phyloP scores from a whole-genome alignment of 768 basidiomycete genomes.

The Tylopilus vinaceipallidus region DNA sequence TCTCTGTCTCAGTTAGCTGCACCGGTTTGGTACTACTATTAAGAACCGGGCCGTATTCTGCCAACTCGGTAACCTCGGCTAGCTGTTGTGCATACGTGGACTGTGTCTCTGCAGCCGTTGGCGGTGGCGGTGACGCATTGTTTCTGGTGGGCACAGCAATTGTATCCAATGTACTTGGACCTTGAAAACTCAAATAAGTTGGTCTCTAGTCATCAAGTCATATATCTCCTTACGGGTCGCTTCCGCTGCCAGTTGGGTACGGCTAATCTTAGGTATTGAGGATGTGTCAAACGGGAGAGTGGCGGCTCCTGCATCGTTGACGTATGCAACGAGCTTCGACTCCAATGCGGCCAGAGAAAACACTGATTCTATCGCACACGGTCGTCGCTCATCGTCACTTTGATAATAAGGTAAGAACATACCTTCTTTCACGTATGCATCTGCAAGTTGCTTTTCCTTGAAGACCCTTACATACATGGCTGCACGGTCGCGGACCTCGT shows the following conservation, averaged over 20 bases:
- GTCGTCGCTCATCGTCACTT: neutral
- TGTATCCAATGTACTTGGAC: constrained; percentile 84
- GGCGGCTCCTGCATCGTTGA: constrained; percentile 75
- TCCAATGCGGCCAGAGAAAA: constrained; percentile 91
- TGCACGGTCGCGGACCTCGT: constrained; percentile 97
- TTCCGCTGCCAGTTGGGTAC: constrained; percentile 87
- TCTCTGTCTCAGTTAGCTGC: constrained; percentile 93
- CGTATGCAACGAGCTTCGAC: constrained; percentile 88
- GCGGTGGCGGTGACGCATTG: constrained; percentile 62
- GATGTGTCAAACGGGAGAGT: constrained; percentile 80
- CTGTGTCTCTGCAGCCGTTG: constrained; percentile 84
- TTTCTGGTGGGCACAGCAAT: constrained; percentile 69
- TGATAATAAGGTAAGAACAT: constrained; percentile 14
- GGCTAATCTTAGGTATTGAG: constrained; percentile 90
- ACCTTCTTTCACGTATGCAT: constrained; percentile 93
- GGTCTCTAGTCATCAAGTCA: constrained; percentile 7
- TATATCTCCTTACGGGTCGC: constrained; percentile 62
- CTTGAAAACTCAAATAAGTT: constrained; percentile 36
- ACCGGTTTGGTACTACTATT: constrained; percentile 79
- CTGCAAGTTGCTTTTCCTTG: constrained; percentile 74
- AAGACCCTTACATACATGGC: constrained; percentile 90
- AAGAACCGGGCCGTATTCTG: constrained; percentile 79
- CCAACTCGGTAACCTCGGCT: constrained; percentile 81
- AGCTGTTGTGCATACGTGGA: constrained; percentile 87
- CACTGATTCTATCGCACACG: constrained; percentile 70